Base-by-base conservation (phyloP, 768 basidiomycete species). In the Xanthoconium stramineum region DNA sequence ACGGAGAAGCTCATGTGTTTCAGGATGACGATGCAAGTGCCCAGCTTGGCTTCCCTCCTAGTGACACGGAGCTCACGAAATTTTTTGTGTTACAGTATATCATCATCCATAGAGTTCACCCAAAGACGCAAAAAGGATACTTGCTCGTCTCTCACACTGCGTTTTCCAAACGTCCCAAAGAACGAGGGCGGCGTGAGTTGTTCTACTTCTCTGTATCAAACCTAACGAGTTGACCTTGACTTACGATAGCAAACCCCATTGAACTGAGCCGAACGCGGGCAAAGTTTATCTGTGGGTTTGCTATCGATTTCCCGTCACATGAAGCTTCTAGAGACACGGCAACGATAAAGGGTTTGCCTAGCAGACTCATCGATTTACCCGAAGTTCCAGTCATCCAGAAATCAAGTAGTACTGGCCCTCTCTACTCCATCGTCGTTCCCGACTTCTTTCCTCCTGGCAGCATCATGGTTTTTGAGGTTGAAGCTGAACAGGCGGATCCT, bases 391-490 rank as follows among this genome's bases (percentile, higher is more conserved):
- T 83, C n/a, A 75, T 79, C 5, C 82, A 85, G 52, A 83, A 84
- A 5, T 69, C 78, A n/a, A 90, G 91, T 61, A 68, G 62, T 32
- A 83, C 84, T 56, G 88, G 88, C 2, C 80, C 85, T 0, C 91
- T 79, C 71, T 82, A 87, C 20, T 90, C 94, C 68, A 84, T 98
- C 56, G 64, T 81, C 19, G 83, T 97, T 2, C 97, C 97, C 0
- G 87, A 94, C 37, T 76, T 78, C 63, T 99, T 98, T 74, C 94
- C 95, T n/a, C 94, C 96, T 0, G 96, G 96, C 11, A 93, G 91
- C 57, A 83, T 98, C 65, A 86, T 98, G 88, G 64, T 99, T 19
- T 98, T 98, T 66, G 84, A 87, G 66, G 97, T 95, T 0, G 85
- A 89, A 61, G 78, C 91, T 48, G 82, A 91, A 62, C 85, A 86